These are phyloP conservation scores for Nicotiana rustica DNA, from an alignment of 305 asterid genomes.

Conservation along the genomic window DNA sequence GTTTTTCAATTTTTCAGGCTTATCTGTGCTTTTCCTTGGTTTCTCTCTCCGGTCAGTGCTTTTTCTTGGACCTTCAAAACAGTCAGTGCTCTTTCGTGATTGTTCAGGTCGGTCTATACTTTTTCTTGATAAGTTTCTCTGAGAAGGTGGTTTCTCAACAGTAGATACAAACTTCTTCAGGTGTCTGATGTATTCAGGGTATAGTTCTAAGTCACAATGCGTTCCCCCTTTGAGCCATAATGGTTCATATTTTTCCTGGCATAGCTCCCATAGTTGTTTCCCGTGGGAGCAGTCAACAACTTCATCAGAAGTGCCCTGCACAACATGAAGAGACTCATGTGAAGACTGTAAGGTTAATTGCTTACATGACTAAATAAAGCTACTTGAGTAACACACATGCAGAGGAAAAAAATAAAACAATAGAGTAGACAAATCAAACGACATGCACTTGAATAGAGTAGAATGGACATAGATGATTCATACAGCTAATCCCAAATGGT, in stretches of 20 bases:
- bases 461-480: conserved; percentile 19
- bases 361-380: conserved; percentile 2
- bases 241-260: conserved; percentile 85
- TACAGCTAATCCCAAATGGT: background rate
- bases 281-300: conserved; percentile 97
- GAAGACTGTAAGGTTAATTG: conserved; percentile 17
- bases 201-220: conserved; percentile 89
- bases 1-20: conserved; percentile 56
- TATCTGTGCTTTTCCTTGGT: conserved; percentile 79
- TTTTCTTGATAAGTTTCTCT: conserved; percentile 62
- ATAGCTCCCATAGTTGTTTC: conserved; percentile 81
- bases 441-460: background rate
- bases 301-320: conserved; percentile 94
- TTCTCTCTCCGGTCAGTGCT: conserved; percentile 89
- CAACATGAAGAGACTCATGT: conserved; percentile 22
- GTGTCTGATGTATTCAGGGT: conserved; percentile 87
- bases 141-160: conserved; percentile 75
- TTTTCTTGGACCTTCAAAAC: conserved; percentile 71
- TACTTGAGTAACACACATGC: background rate
- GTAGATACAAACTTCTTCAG: conserved; percentile 74
- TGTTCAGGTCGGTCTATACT: conserved; percentile 73
- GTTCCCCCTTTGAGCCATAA: conserved; percentile 94
- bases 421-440: background rate
- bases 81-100: conserved; percentile 74
- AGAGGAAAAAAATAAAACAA: background rate